Evolutionary conservation across 2,329 filamentous ascomycete genomes (phyloP).

Genomic region (Botrytis tulipae): DNA sequence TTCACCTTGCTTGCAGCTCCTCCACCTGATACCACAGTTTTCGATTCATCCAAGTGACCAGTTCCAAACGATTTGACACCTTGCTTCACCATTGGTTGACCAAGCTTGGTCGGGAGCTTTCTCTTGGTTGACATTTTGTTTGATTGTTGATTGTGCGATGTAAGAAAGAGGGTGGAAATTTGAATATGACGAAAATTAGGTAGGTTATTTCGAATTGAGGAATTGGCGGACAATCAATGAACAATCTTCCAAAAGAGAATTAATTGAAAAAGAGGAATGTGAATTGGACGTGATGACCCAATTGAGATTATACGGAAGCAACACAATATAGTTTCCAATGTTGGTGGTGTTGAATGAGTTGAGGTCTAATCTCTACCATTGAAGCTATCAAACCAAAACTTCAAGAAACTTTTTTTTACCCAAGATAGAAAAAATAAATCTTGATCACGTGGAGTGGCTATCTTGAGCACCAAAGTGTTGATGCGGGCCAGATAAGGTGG

Average conservation of each 20-base stretch:
- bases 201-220: not conserved
- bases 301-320: not conserved
- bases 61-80: constrained; percentile 52
- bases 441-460: constrained; percentile 2
- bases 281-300: not conserved
- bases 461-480: not conserved
- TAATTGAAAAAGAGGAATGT: not conserved
- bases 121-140: constrained; percentile 57
- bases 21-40: constrained; percentile 49
- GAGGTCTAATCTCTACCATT: constrained; percentile 1
- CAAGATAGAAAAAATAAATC: constrained; percentile 18
- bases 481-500: constrained; percentile 7
- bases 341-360: constrained; percentile 13
- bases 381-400: constrained; percentile 17
- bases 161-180: not conserved
- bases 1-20: constrained; percentile 29
- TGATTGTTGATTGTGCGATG: not conserved
- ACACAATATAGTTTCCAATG: not conserved
- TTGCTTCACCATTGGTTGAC: constrained; percentile 53
- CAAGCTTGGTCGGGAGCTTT: constrained; percentile 58
- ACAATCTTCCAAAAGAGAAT: not conserved
- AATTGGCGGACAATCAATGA: not conserved
- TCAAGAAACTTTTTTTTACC: constrained; percentile 16
- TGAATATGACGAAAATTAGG: not conserved
- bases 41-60: constrained; percentile 57